Conservation (phyloP, 495 filamentous ascomycete genomes). For the Patellaria atrata region DNA sequence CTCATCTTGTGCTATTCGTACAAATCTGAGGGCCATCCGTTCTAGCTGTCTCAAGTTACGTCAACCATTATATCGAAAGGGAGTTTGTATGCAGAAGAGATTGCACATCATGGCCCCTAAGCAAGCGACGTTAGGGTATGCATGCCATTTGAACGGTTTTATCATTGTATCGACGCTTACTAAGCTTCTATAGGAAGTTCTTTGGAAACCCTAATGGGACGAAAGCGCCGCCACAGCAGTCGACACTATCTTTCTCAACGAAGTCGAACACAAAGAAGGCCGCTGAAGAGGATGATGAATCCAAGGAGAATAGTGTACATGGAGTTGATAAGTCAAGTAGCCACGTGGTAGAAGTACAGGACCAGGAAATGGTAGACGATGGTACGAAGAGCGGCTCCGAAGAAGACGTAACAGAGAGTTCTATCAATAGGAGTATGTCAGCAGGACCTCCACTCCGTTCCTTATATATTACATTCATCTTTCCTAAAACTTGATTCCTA, state of each 20-base stretch:
- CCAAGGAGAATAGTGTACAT: conserved; percentile 11
- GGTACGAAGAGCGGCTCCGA: background rate
- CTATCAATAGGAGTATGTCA: no score
- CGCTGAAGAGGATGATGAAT: conserved; percentile 3
- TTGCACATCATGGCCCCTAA: conserved; percentile 43
- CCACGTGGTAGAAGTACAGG: no score
- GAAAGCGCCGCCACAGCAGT: conserved; percentile 49
- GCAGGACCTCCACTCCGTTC: background rate
- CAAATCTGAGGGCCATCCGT: background rate
- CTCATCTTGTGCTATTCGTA: background rate
- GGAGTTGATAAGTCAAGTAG: no score
- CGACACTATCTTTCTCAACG: conserved; percentile 52
- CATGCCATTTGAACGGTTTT: conserved; percentile 8
- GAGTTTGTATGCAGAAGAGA: no score
- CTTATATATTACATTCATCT: background rate
- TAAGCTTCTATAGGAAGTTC: conserved; percentile 43
- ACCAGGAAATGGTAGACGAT: conserved; percentile 15
- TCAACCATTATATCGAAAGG: conserved; percentile 6
- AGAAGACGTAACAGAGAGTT: background rate
- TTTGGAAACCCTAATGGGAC: conserved; percentile 44
- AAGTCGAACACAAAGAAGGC: conserved; percentile 28
- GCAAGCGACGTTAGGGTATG: conserved; percentile 86
- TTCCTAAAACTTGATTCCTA: background rate
- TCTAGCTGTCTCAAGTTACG: conserved; percentile 1
- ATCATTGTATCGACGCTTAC: conserved; percentile 9